Percentiles rank a stretch among this genome's conserved stretches.
phyloP scores from a whole-genome alignment of 2,329 filamentous ascomycete species.

The Beauveria sp. region DNA sequence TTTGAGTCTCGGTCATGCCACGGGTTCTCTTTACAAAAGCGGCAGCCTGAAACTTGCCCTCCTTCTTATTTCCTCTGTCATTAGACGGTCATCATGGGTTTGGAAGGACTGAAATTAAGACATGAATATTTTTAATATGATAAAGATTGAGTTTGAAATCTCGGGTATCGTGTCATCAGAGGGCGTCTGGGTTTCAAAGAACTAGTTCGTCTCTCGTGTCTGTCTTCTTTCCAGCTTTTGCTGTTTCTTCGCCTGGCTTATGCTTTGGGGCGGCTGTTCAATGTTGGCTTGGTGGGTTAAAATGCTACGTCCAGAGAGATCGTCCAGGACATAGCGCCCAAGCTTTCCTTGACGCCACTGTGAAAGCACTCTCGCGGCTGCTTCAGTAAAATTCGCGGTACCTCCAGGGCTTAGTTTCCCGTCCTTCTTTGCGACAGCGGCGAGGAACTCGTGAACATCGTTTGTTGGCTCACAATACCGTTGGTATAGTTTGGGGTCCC shows the following conservation, averaged over 20 bases:
- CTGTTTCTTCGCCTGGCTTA: constrained; percentile 61
- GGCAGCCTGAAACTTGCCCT: too few species aligned
- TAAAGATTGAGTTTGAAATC: neutral
- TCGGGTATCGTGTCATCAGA: constrained; percentile 8
- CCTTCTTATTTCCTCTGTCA: neutral
- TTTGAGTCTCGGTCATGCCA: neutral
- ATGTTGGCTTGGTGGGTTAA: constrained; percentile 37
- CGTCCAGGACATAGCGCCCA: constrained; percentile 73
- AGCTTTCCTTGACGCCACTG: constrained; percentile 73
- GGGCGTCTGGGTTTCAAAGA: neutral
- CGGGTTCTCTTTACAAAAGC: too few species aligned
- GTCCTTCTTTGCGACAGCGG: constrained; percentile 61
- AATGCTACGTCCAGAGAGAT: constrained; percentile 55
- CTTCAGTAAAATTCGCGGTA: constrained; percentile 58
- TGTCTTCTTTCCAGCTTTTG: constrained; percentile 53
- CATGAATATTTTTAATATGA: neutral
- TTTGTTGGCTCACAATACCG: constrained; percentile 69
- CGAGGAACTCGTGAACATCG: constrained; percentile 66
- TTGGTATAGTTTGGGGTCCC: constrained; percentile 54
- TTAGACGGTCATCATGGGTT: neutral
- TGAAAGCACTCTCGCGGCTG: constrained; percentile 73
- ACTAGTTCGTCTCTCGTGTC: constrained; percentile 15
- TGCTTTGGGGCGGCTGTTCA: constrained; percentile 45
- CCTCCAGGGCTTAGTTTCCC: constrained; percentile 72
- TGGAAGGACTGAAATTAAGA: neutral